Evolutionary conservation across 2,329 filamentous ascomycete genomes (phyloP).

Genomic region (Claviceps paspali): DNA sequence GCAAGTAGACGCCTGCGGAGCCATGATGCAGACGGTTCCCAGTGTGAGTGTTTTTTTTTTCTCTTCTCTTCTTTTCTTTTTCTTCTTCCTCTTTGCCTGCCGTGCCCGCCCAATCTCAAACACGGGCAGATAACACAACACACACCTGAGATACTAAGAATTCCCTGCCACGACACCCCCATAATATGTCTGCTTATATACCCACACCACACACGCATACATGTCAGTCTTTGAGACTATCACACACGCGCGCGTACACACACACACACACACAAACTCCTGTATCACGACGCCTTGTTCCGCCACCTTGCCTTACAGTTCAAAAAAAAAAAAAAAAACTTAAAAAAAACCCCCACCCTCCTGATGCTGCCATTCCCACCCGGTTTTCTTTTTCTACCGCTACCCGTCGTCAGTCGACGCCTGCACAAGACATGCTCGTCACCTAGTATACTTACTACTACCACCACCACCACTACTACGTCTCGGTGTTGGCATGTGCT

Average conservation of each 20-base stretch:
- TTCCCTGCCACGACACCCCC: too few relatives aligned
- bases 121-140: too few relatives aligned
- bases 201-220: slow-evolving; percentile 4
- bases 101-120: neutral
- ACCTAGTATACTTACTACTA: too few relatives aligned
- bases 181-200: too few relatives aligned
- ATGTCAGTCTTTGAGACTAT: too few relatives aligned
- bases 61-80: neutral
- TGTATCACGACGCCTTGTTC: slow-evolving; percentile 3
- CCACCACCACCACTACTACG: too few relatives aligned
- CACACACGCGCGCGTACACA: neutral
- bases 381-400: neutral
- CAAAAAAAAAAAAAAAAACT: slow-evolving; percentile 1
- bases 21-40: slow-evolving; percentile 38
- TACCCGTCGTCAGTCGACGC: neutral
- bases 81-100: neutral
- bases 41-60: slow-evolving; percentile 23
- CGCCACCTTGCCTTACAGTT: slow-evolving; percentile 1
- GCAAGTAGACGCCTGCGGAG: slow-evolving; percentile 24
- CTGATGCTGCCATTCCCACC: neutral
- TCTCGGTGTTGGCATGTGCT: too few relatives aligned
- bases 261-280: neutral
- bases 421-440: neutral
- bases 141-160: too few relatives aligned
- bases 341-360: slow-evolving; percentile 1